phyloP scores from a whole-genome alignment of 177 flowering plant species.

The Vitis hybrid region DNA sequence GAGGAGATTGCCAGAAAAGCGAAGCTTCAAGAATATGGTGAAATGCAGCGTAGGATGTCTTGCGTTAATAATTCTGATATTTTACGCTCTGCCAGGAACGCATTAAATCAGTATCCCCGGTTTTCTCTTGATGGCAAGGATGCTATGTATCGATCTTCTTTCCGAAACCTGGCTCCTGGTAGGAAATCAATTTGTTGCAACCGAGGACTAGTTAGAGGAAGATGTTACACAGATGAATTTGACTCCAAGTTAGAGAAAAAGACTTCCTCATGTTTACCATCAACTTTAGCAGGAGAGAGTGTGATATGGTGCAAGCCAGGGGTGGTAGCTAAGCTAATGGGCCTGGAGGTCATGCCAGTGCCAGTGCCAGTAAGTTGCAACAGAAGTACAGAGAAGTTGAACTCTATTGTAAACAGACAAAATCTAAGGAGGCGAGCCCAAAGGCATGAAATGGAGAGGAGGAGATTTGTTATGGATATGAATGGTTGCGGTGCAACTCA shows the following conservation, averaged over 20 bases:
- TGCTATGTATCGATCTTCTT: slow-evolving; percentile 80
- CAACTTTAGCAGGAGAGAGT: slow-evolving; percentile 47
- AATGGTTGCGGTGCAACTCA: neutral
- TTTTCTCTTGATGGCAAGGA: slow-evolving; percentile 92
- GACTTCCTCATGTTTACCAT: slow-evolving; percentile 16
- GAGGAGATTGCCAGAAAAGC: slow-evolving; percentile 56
- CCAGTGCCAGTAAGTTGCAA: slow-evolving; percentile 49
- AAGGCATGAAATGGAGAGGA: slow-evolving; percentile 36
- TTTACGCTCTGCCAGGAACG: slow-evolving; percentile 72
- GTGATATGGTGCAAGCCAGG: slow-evolving; percentile 92
- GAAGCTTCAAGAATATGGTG: slow-evolving; percentile 15
- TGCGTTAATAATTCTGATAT: slow-evolving; percentile 87
- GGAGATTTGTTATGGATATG: slow-evolving; percentile 7
- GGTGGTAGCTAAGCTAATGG: slow-evolving; percentile 86
- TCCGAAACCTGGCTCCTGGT: slow-evolving; percentile 33
- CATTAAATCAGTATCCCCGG: slow-evolving; percentile 89
- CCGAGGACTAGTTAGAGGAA: slow-evolving; percentile 6
- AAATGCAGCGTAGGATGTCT: slow-evolving; percentile 56
- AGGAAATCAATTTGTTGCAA: slow-evolving; percentile 36
- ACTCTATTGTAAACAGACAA: slow-evolving; percentile 33
- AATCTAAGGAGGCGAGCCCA: slow-evolving; percentile 40
- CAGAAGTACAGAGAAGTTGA: slow-evolving; percentile 18
- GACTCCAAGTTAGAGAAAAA: slow-evolving; percentile 11
- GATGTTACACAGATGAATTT: slow-evolving; percentile 9
- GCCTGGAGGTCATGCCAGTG: slow-evolving; percentile 82